Conservation (phyloP, 257 asterid genomes). For the Solanum gracilifrons region DNA sequence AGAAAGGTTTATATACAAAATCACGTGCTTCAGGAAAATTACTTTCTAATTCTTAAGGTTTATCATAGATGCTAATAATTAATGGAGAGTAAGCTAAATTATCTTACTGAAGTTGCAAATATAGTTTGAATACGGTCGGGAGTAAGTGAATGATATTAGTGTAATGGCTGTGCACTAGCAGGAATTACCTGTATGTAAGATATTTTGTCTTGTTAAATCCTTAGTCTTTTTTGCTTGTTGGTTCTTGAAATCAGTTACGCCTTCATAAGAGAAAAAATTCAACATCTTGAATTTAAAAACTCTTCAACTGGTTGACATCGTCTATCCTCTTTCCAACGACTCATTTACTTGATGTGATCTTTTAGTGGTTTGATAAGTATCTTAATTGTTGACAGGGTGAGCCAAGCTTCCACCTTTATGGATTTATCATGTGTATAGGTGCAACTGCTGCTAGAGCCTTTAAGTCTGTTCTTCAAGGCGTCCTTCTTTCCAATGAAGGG, state of each 20-base stretch:
- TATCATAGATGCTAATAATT: background rate
- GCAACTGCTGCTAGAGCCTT: constrained; percentile 33
- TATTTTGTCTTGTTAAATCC: background rate
- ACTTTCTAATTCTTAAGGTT: background rate
- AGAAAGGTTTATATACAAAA: background rate
- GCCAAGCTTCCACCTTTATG: constrained; percentile 31
- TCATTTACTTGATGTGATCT: background rate
- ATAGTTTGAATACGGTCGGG: background rate
- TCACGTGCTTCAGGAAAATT: background rate
- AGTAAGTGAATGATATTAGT: background rate
- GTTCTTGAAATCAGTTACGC: background rate
- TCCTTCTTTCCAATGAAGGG: constrained; percentile 32
- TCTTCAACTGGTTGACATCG: background rate
- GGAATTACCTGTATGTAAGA: background rate
- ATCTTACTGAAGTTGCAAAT: background rate
- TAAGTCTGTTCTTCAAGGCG: constrained; percentile 27
- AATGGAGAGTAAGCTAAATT: background rate
- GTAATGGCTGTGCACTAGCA: background rate
- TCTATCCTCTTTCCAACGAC: background rate
- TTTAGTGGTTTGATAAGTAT: background rate
- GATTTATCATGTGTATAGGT: constrained; percentile 26
- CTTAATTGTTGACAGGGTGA: constrained; percentile 13
- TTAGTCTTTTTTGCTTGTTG: background rate
- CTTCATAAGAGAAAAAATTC: background rate
- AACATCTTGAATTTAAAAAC: background rate